Evolutionary conservation across 139 green algal genomes (phyloP), one percentile per base, ranked within the genome.

Genomic region (Chlamydomonas applanata): DNA sequence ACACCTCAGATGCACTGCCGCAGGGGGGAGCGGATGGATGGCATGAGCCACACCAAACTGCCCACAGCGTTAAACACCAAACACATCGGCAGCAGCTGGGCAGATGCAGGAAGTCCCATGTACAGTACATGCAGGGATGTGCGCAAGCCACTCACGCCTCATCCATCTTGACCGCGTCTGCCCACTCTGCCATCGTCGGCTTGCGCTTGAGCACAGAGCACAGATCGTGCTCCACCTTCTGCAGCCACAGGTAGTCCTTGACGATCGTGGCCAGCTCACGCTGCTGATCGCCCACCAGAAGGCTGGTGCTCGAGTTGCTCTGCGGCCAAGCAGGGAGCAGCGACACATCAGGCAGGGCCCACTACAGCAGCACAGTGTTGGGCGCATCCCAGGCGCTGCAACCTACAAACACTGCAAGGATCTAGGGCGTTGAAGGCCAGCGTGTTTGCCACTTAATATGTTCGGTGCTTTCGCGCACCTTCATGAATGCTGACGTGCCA

Each of bases 221-320:
- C 22, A 73, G 67, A 71, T 89, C 56, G 1, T 33, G 60, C 24
- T 77, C 63, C 5, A 86, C 49, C 19, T 76, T 64, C 69, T 97
- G 84, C 46, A 97, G 82, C 29, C 80, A 52, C 44, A 95, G 36
- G 24, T 87, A 78, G 35, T 92, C 84, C 80, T 95, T 89, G 36
- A 96, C 88, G 33, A 92, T 52, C 3, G 45, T 73, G 20, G 90
- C 84, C 53, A 97, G 79, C 60, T 93, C 82, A 25, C 87, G 76
- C 84, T 98, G 94, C 79, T 94, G 69, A 0, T 92, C 89, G 2
- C 62, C 78, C 0, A 81, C 84, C 22, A 97, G 76, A 67, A 97
- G 79, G 22, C 3, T 29, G 1, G 27, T 52, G 25, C 56, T 57
- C 11, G 40, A 49, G 40, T 49, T 49, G 40, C 40, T 49, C 19